A percentile compares a stretch with the other conserved stretches of the same genome.
Conservation (phyloP, 163 green algal genomes). For the Scenedesmus sp. region DNA sequence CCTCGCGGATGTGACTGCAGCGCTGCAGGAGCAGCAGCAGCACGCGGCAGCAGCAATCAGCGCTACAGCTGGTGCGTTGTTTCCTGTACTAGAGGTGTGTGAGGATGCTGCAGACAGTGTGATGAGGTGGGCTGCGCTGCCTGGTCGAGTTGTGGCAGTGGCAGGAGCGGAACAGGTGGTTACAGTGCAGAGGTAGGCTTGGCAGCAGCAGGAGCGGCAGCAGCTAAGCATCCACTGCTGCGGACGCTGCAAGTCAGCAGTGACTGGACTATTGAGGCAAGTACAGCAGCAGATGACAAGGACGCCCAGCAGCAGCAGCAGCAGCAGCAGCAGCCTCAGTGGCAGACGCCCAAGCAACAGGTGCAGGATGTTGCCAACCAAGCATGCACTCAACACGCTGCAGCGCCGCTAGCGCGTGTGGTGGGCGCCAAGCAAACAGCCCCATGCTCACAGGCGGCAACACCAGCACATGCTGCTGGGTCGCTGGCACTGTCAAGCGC, state of each 20-base stretch:
- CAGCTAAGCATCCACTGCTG: constrained; percentile 11
- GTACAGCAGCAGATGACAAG: not conserved
- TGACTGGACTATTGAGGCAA: constrained; percentile 8
- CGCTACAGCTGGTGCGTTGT: not conserved
- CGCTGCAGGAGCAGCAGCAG: not conserved
- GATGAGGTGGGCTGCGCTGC: not conserved
- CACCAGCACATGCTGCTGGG: not conserved
- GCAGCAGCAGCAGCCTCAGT: constrained; percentile 3
- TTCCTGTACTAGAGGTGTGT: not conserved
- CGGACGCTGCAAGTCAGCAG: constrained; percentile 1
- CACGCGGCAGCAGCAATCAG: not conserved
- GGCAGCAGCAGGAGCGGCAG: constrained; percentile 5
- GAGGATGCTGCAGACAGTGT: not conserved
- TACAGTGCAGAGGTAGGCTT: not conserved
- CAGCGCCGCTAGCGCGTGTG: not conserved
- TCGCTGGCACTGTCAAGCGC: not conserved
- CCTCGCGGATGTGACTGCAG: not conserved
- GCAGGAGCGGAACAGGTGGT: not conserved
- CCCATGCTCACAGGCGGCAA: not conserved
- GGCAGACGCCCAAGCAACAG: not conserved
- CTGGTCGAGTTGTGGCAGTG: not conserved
- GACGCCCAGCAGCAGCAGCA: not conserved
- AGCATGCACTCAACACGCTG: not conserved
- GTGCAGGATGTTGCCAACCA: not conserved
- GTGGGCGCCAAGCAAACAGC: not conserved